These are phyloP conservation scores for Nakaseomyces delphensis DNA, from an alignment of 1,139 yeast species.

Conservation along the genomic window DNA sequence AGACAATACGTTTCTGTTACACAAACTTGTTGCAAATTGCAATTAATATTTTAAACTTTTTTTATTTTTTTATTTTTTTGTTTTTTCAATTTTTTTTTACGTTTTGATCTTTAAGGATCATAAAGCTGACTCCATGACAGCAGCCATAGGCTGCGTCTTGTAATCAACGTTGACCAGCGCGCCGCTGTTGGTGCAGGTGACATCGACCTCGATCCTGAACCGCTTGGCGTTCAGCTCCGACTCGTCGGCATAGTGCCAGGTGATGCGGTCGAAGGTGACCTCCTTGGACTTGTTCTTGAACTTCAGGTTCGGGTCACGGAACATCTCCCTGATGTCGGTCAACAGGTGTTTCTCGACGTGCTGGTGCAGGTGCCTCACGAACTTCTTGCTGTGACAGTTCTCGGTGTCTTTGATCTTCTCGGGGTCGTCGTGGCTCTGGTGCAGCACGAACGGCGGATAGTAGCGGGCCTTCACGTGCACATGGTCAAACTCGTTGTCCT, in stretches of 20 bases:
- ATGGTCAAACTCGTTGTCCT: conserved; percentile 66
- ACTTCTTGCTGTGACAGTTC: conserved; percentile 63
- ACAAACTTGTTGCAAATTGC: too few relatives aligned
- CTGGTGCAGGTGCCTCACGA: conserved; percentile 65
- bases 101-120: too few relatives aligned
- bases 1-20: too few relatives aligned
- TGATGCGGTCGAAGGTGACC: conserved; percentile 39
- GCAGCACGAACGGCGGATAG: conserved; percentile 64
- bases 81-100: neutral
- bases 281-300: conserved; percentile 43
- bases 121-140: neutral
- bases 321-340: conserved; percentile 53
- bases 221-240: conserved; percentile 40
- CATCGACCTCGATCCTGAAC: conserved; percentile 49
- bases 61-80: too few relatives aligned
- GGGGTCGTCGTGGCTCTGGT: conserved; percentile 57
- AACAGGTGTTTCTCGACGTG: conserved; percentile 64
- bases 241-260: conserved; percentile 48
- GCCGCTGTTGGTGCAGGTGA: conserved; percentile 50
- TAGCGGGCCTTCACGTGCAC: conserved; percentile 58
- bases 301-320: conserved; percentile 46
- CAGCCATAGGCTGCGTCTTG: conserved; percentile 34
- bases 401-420: conserved; percentile 66
- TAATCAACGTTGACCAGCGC: conserved; percentile 56
- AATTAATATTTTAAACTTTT: too few relatives aligned